Conservation (phyloP, 345 rosid species). For the Sonneratia alba region DNA sequence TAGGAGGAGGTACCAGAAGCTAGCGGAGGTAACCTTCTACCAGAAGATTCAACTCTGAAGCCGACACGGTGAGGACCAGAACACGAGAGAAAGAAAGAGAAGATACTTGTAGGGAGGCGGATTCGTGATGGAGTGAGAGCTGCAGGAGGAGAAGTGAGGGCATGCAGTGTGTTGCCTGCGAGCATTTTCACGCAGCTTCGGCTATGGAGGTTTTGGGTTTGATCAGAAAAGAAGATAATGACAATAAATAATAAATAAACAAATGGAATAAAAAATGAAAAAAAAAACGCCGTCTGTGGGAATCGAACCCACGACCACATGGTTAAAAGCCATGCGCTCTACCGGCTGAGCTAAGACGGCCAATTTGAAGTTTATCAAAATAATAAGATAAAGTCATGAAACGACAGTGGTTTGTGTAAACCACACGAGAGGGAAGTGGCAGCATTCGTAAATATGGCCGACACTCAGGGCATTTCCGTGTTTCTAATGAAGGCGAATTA, state of each 20-base stretch:
- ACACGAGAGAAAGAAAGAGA: not conserved
- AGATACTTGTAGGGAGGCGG: constrained; percentile 3
- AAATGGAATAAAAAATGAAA: not conserved
- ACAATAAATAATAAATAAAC: not conserved
- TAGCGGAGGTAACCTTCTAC: constrained; percentile 16
- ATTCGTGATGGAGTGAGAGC: constrained; percentile 3
- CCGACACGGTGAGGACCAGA: constrained; percentile 3
- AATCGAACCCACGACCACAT: constrained; percentile 74
- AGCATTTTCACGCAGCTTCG: constrained; percentile 18
- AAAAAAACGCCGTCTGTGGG: constrained; percentile 53
- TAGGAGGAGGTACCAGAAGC: constrained; percentile 32
- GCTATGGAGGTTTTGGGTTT: not conserved
- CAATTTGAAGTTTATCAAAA: too few relatives aligned
- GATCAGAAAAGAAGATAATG: not conserved
- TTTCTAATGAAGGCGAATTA: too few relatives aligned
- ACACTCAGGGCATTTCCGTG: too few relatives aligned
- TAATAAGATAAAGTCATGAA: too few relatives aligned
- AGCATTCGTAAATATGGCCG: too few relatives aligned
- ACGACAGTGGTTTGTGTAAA: too few relatives aligned
- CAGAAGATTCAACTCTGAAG: constrained; percentile 17
- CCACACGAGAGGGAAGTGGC: too few relatives aligned
- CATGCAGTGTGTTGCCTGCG: constrained; percentile 7
- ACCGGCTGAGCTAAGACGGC: constrained; percentile 79
- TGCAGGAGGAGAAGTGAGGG: not conserved
- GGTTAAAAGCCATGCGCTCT: constrained; percentile 80